These are phyloP conservation scores for Cadophora luteo-olivacea DNA, from an alignment of 2,329 filamentous ascomycete species.

Conservation along the genomic window DNA sequence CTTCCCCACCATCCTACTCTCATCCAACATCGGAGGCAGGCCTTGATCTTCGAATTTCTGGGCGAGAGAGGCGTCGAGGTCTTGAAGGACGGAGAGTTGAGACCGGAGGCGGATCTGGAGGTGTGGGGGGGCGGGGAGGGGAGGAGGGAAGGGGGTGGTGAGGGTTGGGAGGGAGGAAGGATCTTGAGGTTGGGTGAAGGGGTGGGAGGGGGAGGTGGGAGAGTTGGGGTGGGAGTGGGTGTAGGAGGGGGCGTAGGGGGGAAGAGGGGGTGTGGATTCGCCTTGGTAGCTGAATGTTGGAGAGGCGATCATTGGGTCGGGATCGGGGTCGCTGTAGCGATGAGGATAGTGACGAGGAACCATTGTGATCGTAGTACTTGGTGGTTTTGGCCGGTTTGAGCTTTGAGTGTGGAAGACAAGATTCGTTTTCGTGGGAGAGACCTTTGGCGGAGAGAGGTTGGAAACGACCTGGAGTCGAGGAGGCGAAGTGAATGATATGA, in stretches of 20 bases:
- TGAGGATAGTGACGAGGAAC: neutral
- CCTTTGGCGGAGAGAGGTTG: no score
- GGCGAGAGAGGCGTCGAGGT: neutral
- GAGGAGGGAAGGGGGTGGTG: slow-evolving; percentile 1
- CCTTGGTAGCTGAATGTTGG: slow-evolving; percentile 3
- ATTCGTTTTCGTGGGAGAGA: neutral
- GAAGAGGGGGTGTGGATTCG: neutral
- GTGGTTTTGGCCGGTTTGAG: neutral
- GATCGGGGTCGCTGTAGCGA: neutral
- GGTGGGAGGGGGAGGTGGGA: neutral
- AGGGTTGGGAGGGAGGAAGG: neutral
- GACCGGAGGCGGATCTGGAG: neutral
- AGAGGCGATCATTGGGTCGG: neutral
- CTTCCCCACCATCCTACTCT: neutral
- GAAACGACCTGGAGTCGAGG: no score
- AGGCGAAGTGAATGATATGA: no score
- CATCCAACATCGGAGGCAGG: slow-evolving; percentile 5
- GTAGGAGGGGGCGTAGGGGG: neutral
- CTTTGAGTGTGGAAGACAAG: neutral
- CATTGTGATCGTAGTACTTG: neutral
- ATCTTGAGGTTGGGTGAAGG: neutral
- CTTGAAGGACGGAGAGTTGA: neutral
- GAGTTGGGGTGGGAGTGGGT: neutral
- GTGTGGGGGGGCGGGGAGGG: neutral
- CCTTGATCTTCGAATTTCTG: neutral